phyloP scores from a whole-genome alignment of 1,139 yeast genomes.

The Suhomyces taliae region DNA sequence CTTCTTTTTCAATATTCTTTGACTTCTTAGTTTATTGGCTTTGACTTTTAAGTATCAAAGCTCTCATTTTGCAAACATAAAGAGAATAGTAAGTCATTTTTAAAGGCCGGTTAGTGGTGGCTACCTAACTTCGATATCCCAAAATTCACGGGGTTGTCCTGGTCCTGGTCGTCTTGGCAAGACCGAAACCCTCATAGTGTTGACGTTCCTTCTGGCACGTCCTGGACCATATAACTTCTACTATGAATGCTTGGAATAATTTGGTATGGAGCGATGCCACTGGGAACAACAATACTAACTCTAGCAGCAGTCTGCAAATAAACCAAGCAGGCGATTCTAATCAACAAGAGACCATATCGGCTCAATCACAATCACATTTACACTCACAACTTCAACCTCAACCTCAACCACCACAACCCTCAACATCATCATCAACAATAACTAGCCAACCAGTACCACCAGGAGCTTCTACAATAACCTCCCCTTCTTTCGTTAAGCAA shows the following conservation, averaged over 20 bases:
- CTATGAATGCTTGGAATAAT: conserved; percentile 12
- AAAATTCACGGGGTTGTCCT: background rate
- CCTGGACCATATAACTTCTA: background rate
- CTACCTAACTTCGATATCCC: background rate
- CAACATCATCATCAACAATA: too few relatives aligned
- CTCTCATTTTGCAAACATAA: background rate
- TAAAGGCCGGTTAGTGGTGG: background rate
- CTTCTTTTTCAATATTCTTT: too few relatives aligned
- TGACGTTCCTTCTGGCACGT: background rate
- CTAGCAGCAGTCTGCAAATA: conserved; percentile 1
- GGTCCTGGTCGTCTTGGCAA: background rate
- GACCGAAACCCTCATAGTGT: background rate
- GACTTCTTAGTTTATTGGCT: too few relatives aligned
- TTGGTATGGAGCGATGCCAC: conserved; percentile 10
- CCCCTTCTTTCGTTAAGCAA: background rate
- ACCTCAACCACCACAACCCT: background rate
- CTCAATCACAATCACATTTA: too few relatives aligned
- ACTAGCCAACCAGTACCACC: background rate
- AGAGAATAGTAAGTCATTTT: background rate
- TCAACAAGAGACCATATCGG: background rate
- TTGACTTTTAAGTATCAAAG: background rate
- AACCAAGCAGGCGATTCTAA: background rate
- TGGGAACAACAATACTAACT: conserved; percentile 3
- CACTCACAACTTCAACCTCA: background rate
- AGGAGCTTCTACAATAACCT: background rate